Percentiles rank a stretch among this genome's conserved stretches.
These are phyloP conservation scores for Penicillium thymicola DNA, from an alignment of 2,329 filamentous ascomycete species.

Conservation along the genomic window DNA sequence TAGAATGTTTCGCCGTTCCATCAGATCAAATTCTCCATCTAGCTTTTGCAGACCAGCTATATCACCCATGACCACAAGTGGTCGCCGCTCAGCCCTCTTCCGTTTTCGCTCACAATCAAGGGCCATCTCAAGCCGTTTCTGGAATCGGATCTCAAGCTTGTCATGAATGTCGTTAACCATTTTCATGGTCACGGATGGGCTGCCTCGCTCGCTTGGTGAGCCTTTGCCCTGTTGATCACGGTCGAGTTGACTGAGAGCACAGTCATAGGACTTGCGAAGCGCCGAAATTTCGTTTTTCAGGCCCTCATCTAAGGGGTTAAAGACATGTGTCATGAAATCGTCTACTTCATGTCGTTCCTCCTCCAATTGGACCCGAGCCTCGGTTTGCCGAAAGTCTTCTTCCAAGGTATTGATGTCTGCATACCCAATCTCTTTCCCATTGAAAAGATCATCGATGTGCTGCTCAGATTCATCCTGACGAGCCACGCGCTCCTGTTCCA, in stretches of 20 bases:
- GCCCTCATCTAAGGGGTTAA: constrained; percentile 48
- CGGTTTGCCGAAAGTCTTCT: constrained; percentile 53
- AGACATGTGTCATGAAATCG: constrained; percentile 50
- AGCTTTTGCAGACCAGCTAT: constrained; percentile 50
- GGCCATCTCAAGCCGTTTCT: constrained; percentile 49
- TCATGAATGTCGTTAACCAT: constrained; percentile 46
- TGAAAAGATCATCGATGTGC: constrained; percentile 54
- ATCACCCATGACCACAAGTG: constrained; percentile 52
- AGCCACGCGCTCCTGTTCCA: constrained; percentile 48
- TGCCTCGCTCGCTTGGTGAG: constrained; percentile 31
- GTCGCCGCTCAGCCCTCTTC: constrained; percentile 54
- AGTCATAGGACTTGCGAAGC: constrained; percentile 48
- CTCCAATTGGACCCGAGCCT: constrained; percentile 50
- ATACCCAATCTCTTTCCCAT: constrained; percentile 56
- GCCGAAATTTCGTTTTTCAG: constrained; percentile 50
- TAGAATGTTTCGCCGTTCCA: constrained; percentile 51
- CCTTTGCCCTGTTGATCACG: constrained; percentile 37
- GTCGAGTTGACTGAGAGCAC: constrained; percentile 42
- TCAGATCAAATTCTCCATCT: constrained; percentile 48
- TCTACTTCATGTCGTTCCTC: constrained; percentile 54
- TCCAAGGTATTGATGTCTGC: constrained; percentile 55
- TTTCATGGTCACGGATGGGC: constrained; percentile 45
- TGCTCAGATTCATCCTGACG: constrained; percentile 53
- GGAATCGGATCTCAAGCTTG: constrained; percentile 50
- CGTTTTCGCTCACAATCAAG: constrained; percentile 54